phyloP scores from a whole-genome alignment of 441 rosid species.

The Metrosideros polymorpha region DNA sequence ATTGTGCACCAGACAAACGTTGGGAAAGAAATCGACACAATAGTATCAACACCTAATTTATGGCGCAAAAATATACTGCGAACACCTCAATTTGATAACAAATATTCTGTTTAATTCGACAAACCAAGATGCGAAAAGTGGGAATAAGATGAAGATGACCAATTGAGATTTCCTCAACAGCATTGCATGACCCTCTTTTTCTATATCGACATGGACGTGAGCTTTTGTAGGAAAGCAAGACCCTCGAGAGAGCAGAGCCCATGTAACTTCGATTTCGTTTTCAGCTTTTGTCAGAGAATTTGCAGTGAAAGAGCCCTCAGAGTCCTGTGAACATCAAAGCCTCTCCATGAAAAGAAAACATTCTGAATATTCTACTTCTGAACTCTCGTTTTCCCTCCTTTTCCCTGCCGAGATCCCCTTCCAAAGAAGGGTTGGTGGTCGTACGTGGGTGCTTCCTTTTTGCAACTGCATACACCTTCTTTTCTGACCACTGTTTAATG shows the following conservation, averaged over 20 bases:
- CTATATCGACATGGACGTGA: not conserved
- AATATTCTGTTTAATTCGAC: not conserved
- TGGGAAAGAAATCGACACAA: not conserved
- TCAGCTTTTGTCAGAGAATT: not conserved
- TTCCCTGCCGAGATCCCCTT: not conserved
- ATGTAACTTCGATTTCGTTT: not conserved
- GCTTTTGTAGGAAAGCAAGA: not conserved
- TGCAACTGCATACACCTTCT: not conserved
- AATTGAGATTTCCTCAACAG: not conserved
- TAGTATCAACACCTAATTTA: not conserved
- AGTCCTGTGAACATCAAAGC: not conserved
- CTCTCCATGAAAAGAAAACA: not conserved
- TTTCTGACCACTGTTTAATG: not conserved
- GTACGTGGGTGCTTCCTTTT: not conserved
- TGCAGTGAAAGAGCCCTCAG: not conserved
- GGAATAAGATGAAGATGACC: not conserved
- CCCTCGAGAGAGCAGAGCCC: not conserved
- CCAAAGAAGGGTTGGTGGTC: not conserved
- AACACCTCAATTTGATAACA: not conserved
- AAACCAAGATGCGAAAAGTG: not conserved
- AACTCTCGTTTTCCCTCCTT: not conserved
- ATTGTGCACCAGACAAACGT: not conserved
- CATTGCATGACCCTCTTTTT: not conserved
- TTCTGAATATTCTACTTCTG: not conserved
- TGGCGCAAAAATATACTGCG: fast-evolving